Conservation (phyloP, 169 alveolate genomes). For the Eimeria tenella region DNA sequence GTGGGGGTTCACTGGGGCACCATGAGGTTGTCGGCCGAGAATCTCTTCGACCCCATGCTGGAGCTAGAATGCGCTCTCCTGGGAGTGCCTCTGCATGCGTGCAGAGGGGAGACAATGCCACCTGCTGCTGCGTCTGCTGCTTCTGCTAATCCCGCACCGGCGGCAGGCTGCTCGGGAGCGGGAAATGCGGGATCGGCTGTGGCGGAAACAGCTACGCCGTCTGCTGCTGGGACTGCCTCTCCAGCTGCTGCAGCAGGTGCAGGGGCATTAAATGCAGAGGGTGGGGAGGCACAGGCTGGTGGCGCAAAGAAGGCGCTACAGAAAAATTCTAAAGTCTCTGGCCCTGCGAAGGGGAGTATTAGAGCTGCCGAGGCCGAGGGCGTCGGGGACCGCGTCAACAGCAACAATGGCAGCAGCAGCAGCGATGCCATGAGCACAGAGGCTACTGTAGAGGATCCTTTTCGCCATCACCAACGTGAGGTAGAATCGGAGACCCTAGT, state of each 20-base stretch:
- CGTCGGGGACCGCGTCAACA: not conserved
- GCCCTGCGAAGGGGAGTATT: not conserved
- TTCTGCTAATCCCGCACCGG: not conserved
- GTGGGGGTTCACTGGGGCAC: slow-evolving; percentile 78
- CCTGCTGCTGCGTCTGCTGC: not conserved
- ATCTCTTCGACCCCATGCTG: slow-evolving; percentile 75
- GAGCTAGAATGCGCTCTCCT: slow-evolving; percentile 66
- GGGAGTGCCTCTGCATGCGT: not conserved
- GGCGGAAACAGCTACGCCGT: not conserved
- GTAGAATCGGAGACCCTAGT: slow-evolving; percentile 4
- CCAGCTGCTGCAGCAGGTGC: not conserved
- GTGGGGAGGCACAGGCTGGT: not conserved
- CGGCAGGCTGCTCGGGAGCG: not conserved
- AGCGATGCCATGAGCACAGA: not conserved
- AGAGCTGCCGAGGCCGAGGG: not conserved
- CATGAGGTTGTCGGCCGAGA: slow-evolving; percentile 56
- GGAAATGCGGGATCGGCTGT: not conserved
- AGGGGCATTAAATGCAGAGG: not conserved
- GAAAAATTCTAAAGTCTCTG: not conserved
- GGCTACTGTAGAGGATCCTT: not conserved
- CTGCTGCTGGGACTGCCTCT: not conserved
- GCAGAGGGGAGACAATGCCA: slow-evolving; percentile 27
- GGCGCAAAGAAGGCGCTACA: not conserved
- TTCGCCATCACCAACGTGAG: not conserved
- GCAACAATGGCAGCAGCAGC: slow-evolving; percentile 33